Evolutionary conservation across 2,329 filamentous ascomycete genomes (phyloP).

Genomic region (Fusarium graminum): DNA sequence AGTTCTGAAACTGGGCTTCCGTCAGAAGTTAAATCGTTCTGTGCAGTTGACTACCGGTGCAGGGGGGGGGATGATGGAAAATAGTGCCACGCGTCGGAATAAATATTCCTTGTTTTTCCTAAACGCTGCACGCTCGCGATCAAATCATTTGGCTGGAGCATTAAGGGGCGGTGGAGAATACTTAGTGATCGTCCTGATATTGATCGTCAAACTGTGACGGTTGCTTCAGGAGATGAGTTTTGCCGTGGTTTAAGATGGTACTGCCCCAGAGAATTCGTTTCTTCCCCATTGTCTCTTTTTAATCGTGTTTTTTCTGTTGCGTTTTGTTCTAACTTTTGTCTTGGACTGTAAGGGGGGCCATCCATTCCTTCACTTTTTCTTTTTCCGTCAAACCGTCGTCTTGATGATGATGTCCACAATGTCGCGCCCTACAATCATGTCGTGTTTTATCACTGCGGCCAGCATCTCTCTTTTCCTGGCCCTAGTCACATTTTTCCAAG

Average conservation of each 20-base stretch:
- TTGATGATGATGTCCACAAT: conserved; percentile 34
- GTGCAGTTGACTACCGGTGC: conserved; percentile 6
- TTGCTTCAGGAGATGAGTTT: conserved; percentile 6
- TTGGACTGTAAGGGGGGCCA: conserved; percentile 1
- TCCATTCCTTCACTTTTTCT: conserved; percentile 1
- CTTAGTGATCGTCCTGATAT: conserved; percentile 6
- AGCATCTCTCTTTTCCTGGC: conserved; percentile 37
- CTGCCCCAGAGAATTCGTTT: conserved; percentile 4
- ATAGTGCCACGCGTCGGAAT: conserved; percentile 23
- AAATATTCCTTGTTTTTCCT: conserved; percentile 19
- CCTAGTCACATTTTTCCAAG: conserved; percentile 33
- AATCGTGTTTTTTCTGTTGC: neutral
- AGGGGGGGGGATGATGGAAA: neutral
- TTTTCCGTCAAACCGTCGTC: conserved; percentile 11
- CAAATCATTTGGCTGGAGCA: conserved; percentile 27
- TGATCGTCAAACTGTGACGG: conserved; percentile 9
- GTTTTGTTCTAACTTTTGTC: neutral
- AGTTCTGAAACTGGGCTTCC: conserved; percentile 19
- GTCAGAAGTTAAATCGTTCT: conserved; percentile 24
- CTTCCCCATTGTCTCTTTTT: neutral
- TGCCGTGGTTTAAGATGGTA: conserved; percentile 17
- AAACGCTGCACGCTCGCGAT: neutral
- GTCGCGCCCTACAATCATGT: conserved; percentile 27
- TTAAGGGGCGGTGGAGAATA: conserved; percentile 39
- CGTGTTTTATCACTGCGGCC: conserved; percentile 28